Evolutionary conservation across 2,329 filamentous ascomycete species (phyloP).

Genomic region (Talaromyces sp.): DNA sequence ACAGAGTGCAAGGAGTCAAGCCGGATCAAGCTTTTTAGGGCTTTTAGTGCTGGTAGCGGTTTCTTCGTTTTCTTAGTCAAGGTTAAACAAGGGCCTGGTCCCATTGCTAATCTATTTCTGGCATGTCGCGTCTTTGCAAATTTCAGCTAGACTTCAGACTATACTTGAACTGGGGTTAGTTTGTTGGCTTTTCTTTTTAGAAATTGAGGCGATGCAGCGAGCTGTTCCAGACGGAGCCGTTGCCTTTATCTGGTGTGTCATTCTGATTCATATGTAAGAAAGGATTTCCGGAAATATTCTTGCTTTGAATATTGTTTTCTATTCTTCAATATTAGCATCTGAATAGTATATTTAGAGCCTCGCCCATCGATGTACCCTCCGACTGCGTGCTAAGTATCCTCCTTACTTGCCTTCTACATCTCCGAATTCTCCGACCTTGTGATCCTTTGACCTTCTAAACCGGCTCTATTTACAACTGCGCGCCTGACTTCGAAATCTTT

Average conservation of each 20-base stretch:
- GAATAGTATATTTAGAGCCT: background rate
- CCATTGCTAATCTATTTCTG: background rate
- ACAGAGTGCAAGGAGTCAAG: background rate
- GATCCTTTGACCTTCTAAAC: background rate
- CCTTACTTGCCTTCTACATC: background rate
- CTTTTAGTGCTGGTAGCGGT: background rate
- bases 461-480: background rate
- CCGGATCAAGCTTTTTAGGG: constrained; percentile 4
- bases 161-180: background rate
- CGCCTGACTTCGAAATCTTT: background rate
- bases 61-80: background rate
- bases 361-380: background rate
- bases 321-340: background rate
- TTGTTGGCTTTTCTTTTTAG: background rate
- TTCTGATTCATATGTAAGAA: background rate
- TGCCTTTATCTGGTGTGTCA: background rate
- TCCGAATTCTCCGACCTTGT: constrained; percentile 1
- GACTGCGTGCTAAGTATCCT: background rate
- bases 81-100: background rate
- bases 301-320: background rate
- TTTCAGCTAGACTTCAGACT: background rate
- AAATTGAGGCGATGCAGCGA: background rate
- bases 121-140: background rate
- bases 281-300: background rate
- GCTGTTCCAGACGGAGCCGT: background rate